A percentile compares a stretch with the other conserved stretches of the same genome.
Evolutionary conservation across 768 basidiomycete genomes (phyloP).

Genomic region (Calocera cornea): DNA sequence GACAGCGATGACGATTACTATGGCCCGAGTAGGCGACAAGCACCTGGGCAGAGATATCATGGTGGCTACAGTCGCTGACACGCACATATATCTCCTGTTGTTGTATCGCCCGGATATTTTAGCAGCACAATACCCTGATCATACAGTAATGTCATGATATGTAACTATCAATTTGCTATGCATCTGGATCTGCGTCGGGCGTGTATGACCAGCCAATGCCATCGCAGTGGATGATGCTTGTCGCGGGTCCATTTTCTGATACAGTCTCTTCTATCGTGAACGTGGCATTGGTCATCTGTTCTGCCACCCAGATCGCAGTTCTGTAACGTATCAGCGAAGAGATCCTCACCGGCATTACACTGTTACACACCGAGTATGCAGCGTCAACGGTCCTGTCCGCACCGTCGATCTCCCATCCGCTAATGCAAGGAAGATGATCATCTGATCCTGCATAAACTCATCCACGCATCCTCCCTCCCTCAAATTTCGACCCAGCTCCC

Average conservation of each 20-base stretch:
- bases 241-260: constrained; percentile 24
- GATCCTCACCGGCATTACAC: neutral
- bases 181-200: neutral
- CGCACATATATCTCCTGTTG: neutral
- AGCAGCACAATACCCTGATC: neutral
- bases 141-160: neutral
- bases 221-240: constrained; percentile 39
- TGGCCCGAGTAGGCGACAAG: neutral
- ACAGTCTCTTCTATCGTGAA: constrained; percentile 39
- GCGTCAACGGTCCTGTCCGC: constrained; percentile 40
- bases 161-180: neutral
- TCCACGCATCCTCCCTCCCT: constrained; percentile 60
- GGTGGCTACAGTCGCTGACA: constrained; percentile 2
- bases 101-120: neutral
- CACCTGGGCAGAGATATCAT: neutral
- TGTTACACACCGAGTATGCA: constrained; percentile 49
- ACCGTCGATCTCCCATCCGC: constrained; percentile 51
- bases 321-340: constrained; percentile 19
- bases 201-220: constrained; percentile 36
- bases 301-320: constrained; percentile 60
- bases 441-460: constrained; percentile 58
- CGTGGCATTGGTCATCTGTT: constrained; percentile 51
- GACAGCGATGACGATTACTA: neutral
- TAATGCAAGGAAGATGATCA: constrained; percentile 62
- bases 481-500: constrained; percentile 43